Percentiles rank a stretch among this genome's conserved stretches.
These are phyloP conservation scores for Citrus hindsii DNA, from an alignment of 345 rosid species.

Conservation along the genomic window DNA sequence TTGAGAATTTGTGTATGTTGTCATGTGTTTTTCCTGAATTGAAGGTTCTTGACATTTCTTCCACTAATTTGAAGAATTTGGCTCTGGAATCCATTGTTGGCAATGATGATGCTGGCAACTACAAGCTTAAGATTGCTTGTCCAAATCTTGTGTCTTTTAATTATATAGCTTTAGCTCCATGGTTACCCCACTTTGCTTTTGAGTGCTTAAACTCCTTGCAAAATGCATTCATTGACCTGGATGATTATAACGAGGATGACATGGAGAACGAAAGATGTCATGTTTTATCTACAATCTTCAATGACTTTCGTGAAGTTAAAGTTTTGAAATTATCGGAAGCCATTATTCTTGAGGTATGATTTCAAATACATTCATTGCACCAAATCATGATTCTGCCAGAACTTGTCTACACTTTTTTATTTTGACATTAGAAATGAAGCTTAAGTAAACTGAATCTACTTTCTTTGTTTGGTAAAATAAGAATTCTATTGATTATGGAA, in stretches of 20 bases:
- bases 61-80: too few relatives aligned
- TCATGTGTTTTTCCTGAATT: too few relatives aligned
- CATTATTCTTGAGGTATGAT: not conserved
- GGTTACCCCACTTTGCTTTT: not conserved
- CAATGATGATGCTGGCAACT: too few relatives aligned
- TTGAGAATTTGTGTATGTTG: too few relatives aligned
- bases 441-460: not conserved
- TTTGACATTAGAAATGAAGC: too few relatives aligned
- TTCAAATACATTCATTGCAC: not conserved
- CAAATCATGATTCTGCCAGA: not conserved
- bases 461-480: not conserved
- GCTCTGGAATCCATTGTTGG: too few relatives aligned
- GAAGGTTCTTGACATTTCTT: too few relatives aligned
- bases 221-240: not conserved
- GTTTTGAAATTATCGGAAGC: not conserved
- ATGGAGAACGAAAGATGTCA: not conserved
- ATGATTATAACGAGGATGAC: not conserved
- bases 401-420: too few relatives aligned
- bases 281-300: not conserved
- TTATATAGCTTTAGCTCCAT: not conserved
- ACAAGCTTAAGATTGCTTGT: not conserved
- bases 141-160: constrained; percentile 4
- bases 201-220: not conserved
- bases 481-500: too few relatives aligned
- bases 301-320: not conserved